phyloP scores from a whole-genome alignment of 768 basidiomycete genomes.

The Rhodosporidiobolus odoratus region DNA sequence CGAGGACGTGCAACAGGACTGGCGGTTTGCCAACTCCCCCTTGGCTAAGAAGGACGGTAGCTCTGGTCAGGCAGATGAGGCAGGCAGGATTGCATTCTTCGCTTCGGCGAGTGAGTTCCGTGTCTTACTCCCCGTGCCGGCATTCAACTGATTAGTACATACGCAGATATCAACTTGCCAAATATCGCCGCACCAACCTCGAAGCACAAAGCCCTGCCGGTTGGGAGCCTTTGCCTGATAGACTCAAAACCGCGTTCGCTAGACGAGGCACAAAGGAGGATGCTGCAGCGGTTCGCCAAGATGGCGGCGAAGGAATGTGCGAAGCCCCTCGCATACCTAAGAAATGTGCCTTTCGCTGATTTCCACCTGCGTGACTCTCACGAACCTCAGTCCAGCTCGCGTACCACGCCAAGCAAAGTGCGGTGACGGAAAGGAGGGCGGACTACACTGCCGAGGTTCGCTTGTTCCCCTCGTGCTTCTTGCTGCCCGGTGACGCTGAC shows the following conservation, averaged over 20 bases:
- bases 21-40: neutral
- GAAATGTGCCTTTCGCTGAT: neutral
- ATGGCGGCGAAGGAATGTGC: neutral
- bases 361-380: neutral
- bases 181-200: neutral
- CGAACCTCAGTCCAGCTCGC: neutral
- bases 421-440: neutral
- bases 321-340: neutral
- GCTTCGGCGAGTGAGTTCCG: neutral
- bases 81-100: neutral
- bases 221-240: constrained; percentile 2
- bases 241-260: neutral
- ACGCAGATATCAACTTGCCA: constrained; percentile 5
- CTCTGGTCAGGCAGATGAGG: too few relatives aligned
- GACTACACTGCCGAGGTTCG: neutral
- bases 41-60: neutral
- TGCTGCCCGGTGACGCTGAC: too few relatives aligned
- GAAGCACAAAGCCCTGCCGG: neutral
- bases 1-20: neutral
- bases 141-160: neutral
- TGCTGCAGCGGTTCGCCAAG: neutral
- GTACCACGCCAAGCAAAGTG: neutral
- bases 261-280: neutral
- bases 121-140: neutral
- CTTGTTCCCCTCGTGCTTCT: too few relatives aligned